Percentiles rank a stretch among this genome's conserved stretches.
Evolutionary conservation across 2,329 filamentous ascomycete genomes (phyloP).

Genomic region (Herpotrichia juniperi): DNA sequence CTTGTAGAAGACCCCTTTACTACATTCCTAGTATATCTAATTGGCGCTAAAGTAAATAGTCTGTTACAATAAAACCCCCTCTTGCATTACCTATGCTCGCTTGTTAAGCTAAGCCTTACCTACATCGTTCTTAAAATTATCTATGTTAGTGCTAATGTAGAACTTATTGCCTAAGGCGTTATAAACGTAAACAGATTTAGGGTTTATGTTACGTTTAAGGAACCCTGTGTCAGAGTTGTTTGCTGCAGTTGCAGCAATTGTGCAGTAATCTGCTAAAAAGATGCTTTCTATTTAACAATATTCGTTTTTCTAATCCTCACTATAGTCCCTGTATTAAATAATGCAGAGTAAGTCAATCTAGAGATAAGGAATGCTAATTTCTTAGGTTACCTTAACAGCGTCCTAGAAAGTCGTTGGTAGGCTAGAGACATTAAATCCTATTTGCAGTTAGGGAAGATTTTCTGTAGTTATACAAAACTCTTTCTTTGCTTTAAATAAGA

Average conservation of each 20-base stretch:
- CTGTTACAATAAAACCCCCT: no score
- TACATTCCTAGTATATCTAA: no score
- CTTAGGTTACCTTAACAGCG: conserved; percentile 16
- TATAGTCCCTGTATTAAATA: no score
- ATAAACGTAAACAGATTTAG: conserved; percentile 12
- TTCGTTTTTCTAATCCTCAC: conserved; percentile 25
- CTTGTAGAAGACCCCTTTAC: no score
- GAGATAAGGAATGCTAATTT: conserved; percentile 14
- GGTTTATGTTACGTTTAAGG: conserved; percentile 10
- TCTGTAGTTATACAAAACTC: conserved; percentile 19
- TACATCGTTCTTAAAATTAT: no score
- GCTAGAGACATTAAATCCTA: conserved; percentile 16
- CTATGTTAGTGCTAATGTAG: conserved; percentile 17
- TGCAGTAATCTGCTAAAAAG: conserved; percentile 16
- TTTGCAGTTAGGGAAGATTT: conserved; percentile 10
- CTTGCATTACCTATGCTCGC: no score
- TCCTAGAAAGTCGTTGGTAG: conserved; percentile 24
- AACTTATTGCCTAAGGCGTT: conserved; percentile 8
- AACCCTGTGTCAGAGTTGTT: conserved; percentile 20
- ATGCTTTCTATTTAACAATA: conserved; percentile 18
- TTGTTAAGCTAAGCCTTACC: no score
- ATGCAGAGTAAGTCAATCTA: conserved; percentile 28
- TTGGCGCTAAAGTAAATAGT: no score
- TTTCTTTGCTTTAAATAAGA: conserved; percentile 7
- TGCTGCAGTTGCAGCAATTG: conserved; percentile 23